A percentile compares a stretch with the other conserved stretches of the same genome.
phyloP scores from a whole-genome alignment of 345 rosid genomes.

The Reutealis trisperma region DNA sequence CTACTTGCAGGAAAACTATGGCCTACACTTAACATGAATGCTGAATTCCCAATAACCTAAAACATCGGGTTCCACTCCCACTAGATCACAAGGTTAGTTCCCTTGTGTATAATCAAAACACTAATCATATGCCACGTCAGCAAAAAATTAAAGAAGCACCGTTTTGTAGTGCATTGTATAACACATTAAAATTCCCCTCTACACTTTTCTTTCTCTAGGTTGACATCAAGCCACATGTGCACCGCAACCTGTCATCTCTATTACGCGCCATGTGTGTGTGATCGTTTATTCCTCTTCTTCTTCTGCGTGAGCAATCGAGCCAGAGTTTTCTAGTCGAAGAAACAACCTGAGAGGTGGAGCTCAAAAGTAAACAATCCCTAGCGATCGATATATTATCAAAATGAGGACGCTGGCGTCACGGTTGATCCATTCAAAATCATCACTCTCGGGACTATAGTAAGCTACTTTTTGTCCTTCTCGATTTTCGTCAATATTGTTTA shows the following conservation, averaged over 20 bases:
- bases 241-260: constrained; percentile 22
- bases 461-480: constrained; percentile 6
- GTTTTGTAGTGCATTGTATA: too few relatives aligned
- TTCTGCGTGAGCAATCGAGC: not conserved
- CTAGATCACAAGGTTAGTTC: too few relatives aligned
- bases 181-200: not conserved
- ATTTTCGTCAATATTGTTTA: not conserved
- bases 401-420: constrained; percentile 49
- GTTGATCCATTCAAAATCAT: constrained; percentile 40
- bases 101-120: too few relatives aligned
- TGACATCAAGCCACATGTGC: constrained; percentile 34
- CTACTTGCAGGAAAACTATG: too few relatives aligned
- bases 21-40: too few relatives aligned
- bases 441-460: constrained; percentile 38
- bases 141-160: too few relatives aligned
- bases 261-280: constrained; percentile 34
- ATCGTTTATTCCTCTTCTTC: not conserved
- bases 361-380: not conserved
- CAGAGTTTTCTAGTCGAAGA: constrained; percentile 4
- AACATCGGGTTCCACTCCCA: too few relatives aligned
- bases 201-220: constrained; percentile 6
- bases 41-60: too few relatives aligned
- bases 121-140: not conserved
- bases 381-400: not conserved
- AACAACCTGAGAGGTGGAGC: not conserved